Evolutionary conservation across 768 basidiomycete species (phyloP).

Genomic region (Tricholoma hemisulphureum): DNA sequence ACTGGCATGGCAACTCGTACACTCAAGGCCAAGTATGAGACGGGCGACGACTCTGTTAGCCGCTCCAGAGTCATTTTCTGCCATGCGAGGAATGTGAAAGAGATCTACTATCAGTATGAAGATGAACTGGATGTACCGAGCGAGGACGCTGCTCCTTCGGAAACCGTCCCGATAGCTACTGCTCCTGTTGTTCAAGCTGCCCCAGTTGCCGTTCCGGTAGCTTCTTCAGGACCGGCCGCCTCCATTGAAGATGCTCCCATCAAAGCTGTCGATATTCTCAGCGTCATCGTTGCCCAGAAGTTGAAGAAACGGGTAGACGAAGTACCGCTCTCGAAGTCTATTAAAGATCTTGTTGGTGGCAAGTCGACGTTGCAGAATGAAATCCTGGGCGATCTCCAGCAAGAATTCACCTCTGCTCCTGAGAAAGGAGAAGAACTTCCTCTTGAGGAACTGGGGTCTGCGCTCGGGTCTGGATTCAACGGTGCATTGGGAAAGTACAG

Average conservation of each 20-base stretch:
- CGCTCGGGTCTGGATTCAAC: slow-evolving; percentile 74
- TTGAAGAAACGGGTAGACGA: slow-evolving; percentile 93
- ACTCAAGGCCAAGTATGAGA: slow-evolving; percentile 91
- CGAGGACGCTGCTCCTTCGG: slow-evolving; percentile 36
- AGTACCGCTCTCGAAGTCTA: slow-evolving; percentile 86
- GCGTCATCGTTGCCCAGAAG: slow-evolving; percentile 92
- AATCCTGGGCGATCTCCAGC: slow-evolving; percentile 93
- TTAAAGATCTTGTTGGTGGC: slow-evolving; percentile 98
- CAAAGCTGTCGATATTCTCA: slow-evolving; percentile 86
- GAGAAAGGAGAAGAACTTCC: slow-evolving; percentile 99
- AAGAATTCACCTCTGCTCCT: slow-evolving; percentile 91
- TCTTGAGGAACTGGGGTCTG: slow-evolving; percentile 91
- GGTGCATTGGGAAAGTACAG: slow-evolving; percentile 95
- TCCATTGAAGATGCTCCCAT: slow-evolving; percentile 88
- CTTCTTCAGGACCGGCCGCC: slow-evolving; percentile 62
- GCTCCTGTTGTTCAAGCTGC: slow-evolving; percentile 40
- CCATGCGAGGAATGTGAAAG: slow-evolving; percentile 92
- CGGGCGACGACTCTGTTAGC: slow-evolving; percentile 79
- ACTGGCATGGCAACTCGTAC: slow-evolving; percentile 93
- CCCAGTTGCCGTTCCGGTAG: slow-evolving; percentile 40
- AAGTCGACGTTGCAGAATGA: slow-evolving; percentile 99
- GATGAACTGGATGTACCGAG: slow-evolving; percentile 62
- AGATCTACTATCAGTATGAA: slow-evolving; percentile 97
- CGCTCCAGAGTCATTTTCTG: slow-evolving; percentile 82
- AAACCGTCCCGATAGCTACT: slow-evolving; percentile 33